Percentiles rank a stretch among this genome's conserved stretches.
Conservation (phyloP, 371 early-diverging fungal species). For the Syncephalis plumigaleata region DNA sequence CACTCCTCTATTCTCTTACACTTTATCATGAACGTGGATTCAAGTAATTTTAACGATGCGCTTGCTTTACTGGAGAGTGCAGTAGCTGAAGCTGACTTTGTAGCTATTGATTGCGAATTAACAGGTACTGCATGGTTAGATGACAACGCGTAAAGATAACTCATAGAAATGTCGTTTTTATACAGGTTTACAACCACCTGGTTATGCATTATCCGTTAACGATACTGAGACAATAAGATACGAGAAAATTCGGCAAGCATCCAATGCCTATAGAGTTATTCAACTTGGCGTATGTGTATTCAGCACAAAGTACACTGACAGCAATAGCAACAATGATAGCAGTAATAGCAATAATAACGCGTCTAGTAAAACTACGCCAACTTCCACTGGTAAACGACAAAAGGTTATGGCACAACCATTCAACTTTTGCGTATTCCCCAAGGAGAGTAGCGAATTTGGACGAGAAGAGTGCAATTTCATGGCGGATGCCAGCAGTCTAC, state of each 20-base stretch:
- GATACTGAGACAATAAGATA: neutral
- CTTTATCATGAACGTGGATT: no score
- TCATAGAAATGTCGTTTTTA: neutral
- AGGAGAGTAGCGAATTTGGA: constrained; percentile 12
- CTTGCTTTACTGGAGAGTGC: no score
- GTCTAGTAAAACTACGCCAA: no score
- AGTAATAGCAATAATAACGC: no score
- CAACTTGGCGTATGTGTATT: constrained; percentile 53
- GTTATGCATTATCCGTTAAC: neutral
- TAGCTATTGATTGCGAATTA: neutral
- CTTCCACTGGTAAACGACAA: no score
- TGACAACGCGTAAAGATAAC: neutral
- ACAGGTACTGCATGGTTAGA: neutral
- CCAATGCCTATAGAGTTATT: constrained; percentile 20
- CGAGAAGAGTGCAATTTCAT: constrained; percentile 30
- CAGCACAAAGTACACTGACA: constrained; percentile 17
- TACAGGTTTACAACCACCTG: neutral
- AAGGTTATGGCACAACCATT: constrained; percentile 36
- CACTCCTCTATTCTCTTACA: no score
- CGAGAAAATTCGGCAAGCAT: neutral
- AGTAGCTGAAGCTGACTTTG: neutral
- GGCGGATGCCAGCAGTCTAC: constrained; percentile 39
- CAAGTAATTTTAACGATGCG: no score
- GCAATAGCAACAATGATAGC: constrained; percentile 21
- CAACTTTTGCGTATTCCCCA: constrained; percentile 56